phyloP scores from a whole-genome alignment of 306 rosid species.

The Quercus ilex region DNA sequence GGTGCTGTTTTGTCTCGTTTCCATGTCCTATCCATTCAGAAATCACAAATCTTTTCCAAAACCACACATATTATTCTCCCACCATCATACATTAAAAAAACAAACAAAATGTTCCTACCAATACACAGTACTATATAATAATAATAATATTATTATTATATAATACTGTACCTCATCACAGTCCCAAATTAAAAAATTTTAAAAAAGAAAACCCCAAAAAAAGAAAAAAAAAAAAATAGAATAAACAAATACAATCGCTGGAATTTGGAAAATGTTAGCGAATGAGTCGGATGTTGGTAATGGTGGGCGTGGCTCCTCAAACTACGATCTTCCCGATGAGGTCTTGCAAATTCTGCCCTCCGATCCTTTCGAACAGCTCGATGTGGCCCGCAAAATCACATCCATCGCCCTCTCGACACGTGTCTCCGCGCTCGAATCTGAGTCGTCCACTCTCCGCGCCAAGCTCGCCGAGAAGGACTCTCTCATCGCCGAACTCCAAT shows the following conservation, averaged over 20 bases:
- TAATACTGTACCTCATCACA: too few species aligned
- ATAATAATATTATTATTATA: too few species aligned
- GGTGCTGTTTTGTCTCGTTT: too few species aligned
- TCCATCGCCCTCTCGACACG: constrained; percentile 84
- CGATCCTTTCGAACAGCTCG: constrained; percentile 90
- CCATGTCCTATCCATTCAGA: too few species aligned
- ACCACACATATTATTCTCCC: too few species aligned
- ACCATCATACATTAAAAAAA: too few species aligned
- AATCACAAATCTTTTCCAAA: too few species aligned
- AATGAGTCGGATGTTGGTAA: constrained; percentile 31
- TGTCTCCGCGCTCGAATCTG: constrained; percentile 60
- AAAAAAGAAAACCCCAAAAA: neutral
- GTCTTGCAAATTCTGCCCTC: constrained; percentile 60
- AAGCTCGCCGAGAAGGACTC: constrained; percentile 55
- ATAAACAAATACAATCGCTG: neutral
- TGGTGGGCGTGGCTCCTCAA: constrained; percentile 18
- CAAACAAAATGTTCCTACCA: too few species aligned
- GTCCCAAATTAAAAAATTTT: neutral
- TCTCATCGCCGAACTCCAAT: constrained; percentile 54
- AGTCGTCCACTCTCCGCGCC: constrained; percentile 42
- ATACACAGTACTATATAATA: too few species aligned
- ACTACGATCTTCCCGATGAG: constrained; percentile 64
- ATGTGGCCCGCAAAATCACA: constrained; percentile 91
- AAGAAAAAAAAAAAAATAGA: neutral
- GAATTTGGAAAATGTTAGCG: constrained; percentile 30